Conservation (phyloP, 768 basidiomycete species). For the Coprinellus aureogranulatus region DNA sequence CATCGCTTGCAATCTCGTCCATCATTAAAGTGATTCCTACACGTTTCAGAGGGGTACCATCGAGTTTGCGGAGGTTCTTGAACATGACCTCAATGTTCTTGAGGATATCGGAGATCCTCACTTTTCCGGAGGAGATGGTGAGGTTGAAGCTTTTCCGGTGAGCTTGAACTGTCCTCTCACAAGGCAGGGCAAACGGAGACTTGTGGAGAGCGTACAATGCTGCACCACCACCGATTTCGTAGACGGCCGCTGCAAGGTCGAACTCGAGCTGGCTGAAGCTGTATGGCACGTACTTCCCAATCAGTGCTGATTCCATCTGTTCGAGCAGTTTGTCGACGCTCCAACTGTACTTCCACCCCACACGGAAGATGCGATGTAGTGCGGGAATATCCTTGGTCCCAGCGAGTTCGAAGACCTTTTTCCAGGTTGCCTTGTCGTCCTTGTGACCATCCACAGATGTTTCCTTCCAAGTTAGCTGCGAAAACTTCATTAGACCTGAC, state of each 20-base stretch:
- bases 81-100: slow-evolving; percentile 26
- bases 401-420: slow-evolving; percentile 11
- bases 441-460: not conserved
- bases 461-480: not conserved
- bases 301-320: slow-evolving; percentile 12
- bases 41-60: not conserved
- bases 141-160: slow-evolving; percentile 13
- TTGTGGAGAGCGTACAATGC: slow-evolving; percentile 28
- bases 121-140: slow-evolving; percentile 11
- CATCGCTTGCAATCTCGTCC: slow-evolving; percentile 26
- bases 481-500: not conserved
- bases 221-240: slow-evolving; percentile 29
- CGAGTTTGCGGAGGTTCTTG: slow-evolving; percentile 6
- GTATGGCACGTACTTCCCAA: slow-evolving; percentile 17
- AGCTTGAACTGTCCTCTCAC: slow-evolving; percentile 14
- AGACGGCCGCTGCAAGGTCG: slow-evolving; percentile 22
- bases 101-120: slow-evolving; percentile 16
- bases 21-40: slow-evolving; percentile 18
- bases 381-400: slow-evolving; percentile 22
- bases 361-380: slow-evolving; percentile 23
- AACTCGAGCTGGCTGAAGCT: slow-evolving; percentile 20
- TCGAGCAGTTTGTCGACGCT: slow-evolving; percentile 17
- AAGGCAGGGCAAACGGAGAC: slow-evolving; percentile 19
- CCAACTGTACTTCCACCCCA: slow-evolving; percentile 12
- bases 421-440: slow-evolving; percentile 9